Conservation (phyloP, 768 basidiomycete species). For the Ephemerocybe angulata region DNA sequence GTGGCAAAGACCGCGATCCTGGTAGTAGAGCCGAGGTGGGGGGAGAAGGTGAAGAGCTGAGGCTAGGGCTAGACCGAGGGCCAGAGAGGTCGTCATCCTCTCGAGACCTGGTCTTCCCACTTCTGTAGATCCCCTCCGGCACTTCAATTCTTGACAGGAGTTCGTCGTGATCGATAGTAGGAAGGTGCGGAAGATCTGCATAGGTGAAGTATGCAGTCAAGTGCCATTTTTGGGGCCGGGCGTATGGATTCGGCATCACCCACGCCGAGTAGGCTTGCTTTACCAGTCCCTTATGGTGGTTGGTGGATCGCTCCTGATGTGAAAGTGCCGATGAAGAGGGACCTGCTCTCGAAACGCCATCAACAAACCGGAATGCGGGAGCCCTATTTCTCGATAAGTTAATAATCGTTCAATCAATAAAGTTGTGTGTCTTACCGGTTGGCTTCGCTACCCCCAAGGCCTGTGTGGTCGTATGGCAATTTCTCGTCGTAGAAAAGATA, state of each 20-base stretch:
- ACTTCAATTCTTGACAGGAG: slow-evolving; percentile 41
- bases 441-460: slow-evolving; percentile 31
- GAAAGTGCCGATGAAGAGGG: slow-evolving; percentile 52
- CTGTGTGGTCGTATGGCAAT: slow-evolving; percentile 39
- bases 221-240: slow-evolving; percentile 61
- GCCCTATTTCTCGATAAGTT: slow-evolving; percentile 24
- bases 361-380: slow-evolving; percentile 53
- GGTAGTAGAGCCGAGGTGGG: slow-evolving; percentile 14
- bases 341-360: slow-evolving; percentile 47
- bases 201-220: slow-evolving; percentile 57
- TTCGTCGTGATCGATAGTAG: slow-evolving; percentile 45
- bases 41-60: slow-evolving; percentile 11
- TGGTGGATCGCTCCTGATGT: slow-evolving; percentile 53
- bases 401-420: neutral
- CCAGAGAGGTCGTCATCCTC: slow-evolving; percentile 28
- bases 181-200: slow-evolving; percentile 42
- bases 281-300: slow-evolving; percentile 54
- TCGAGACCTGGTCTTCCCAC: slow-evolving; percentile 39
- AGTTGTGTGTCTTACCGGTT: slow-evolving; percentile 30
- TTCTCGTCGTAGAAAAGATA: slow-evolving; percentile 71
- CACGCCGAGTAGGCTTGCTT: slow-evolving; percentile 73
- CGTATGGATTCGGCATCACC: slow-evolving; percentile 43
- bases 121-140: slow-evolving; percentile 45
- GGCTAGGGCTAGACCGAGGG: neutral
- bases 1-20: slow-evolving; percentile 35